Conservation (phyloP, 2,329 filamentous ascomycete genomes). For the Penicillium digitatum region DNA sequence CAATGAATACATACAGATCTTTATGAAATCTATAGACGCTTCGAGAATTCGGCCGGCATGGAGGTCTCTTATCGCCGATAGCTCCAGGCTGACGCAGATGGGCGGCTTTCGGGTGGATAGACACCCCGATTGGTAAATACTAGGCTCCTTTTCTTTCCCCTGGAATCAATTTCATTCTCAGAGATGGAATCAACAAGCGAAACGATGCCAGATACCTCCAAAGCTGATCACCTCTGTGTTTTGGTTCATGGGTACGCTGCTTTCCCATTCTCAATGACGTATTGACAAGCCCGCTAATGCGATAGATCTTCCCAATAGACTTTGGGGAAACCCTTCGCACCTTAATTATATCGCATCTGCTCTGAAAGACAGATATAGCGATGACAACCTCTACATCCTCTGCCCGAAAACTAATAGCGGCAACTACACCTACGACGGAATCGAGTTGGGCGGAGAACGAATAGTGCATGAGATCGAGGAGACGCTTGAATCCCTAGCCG, state of each 20-base stretch:
- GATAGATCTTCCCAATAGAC: slow-evolving; percentile 33
- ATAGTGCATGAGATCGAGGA: slow-evolving; percentile 62
- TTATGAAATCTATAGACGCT: no score
- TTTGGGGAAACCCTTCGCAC: slow-evolving; percentile 60
- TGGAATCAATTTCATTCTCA: not conserved
- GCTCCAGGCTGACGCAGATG: slow-evolving; percentile 2
- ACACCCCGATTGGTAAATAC: not conserved
- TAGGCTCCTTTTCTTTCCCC: not conserved
- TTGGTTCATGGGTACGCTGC: slow-evolving; percentile 56
- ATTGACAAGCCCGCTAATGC: slow-evolving; percentile 2
- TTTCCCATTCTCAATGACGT: slow-evolving; percentile 9
- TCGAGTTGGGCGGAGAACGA: slow-evolving; percentile 66
- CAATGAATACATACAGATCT: not conserved
- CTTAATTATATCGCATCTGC: slow-evolving; percentile 53
- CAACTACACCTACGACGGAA: slow-evolving; percentile 61
- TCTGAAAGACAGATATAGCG: slow-evolving; percentile 48
- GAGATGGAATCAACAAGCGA: not conserved
- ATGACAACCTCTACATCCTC: slow-evolving; percentile 54
- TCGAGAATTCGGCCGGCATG: not conserved
- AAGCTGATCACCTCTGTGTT: slow-evolving; percentile 56
- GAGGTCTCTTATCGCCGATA: slow-evolving; percentile 9
- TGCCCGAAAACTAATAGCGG: slow-evolving; percentile 55
- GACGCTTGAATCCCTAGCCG: slow-evolving; percentile 51
- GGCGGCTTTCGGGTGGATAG: slow-evolving; percentile 6
- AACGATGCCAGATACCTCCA: slow-evolving; percentile 13